Evolutionary conservation across 163 green algal species (phyloP).

Genomic region (Chlorella variabilis): DNA sequence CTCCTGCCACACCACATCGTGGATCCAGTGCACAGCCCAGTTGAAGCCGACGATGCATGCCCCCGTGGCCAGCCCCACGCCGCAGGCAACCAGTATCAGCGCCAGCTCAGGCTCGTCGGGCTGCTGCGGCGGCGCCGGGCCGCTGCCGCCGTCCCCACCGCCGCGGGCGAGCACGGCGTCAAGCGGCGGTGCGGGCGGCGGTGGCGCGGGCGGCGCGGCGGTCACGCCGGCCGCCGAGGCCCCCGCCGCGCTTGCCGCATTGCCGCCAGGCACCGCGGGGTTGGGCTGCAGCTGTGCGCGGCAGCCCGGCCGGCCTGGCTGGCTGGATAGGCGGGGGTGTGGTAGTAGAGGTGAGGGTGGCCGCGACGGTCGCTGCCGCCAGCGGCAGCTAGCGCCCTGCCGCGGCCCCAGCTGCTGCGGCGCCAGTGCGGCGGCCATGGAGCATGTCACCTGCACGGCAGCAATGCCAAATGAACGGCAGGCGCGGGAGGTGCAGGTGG

Average conservation of each 20-base stretch:
- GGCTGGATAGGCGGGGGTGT: background rate
- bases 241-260: background rate
- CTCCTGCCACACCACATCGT: conserved; percentile 45
- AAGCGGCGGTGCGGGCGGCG: background rate
- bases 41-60: conserved; percentile 66
- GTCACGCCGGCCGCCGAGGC: background rate
- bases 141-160: background rate
- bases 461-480: too few species aligned
- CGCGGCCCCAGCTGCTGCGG: too few species aligned
- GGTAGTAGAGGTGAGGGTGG: background rate
- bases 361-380: background rate
- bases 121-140: background rate
- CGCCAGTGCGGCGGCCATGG: too few species aligned
- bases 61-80: conserved; percentile 59
- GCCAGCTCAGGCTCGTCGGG: conserved; percentile 55
- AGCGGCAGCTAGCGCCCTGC: background rate
- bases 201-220: background rate
- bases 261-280: background rate
- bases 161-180: background rate
- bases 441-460: too few species aligned
- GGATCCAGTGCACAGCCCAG: conserved; percentile 53
- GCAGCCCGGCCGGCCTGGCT: background rate
- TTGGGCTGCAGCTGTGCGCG: background rate
- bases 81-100: conserved; percentile 60
- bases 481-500: too few species aligned